Evolutionary conservation across 2,329 filamentous ascomycete genomes (phyloP).

Genomic region (Epichloe elymi): DNA sequence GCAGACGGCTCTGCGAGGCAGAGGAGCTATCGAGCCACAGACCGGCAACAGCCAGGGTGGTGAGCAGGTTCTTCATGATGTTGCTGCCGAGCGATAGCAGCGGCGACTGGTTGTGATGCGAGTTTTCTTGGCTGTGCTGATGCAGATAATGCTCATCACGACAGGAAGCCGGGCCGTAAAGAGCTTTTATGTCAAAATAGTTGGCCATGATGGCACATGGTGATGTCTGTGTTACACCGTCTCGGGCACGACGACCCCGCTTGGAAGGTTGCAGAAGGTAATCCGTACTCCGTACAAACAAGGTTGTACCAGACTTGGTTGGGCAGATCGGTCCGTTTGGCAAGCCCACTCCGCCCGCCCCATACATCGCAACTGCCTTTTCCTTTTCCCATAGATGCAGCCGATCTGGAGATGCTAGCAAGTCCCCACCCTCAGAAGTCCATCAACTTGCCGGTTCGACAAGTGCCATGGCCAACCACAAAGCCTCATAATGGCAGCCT

Average conservation of each 20-base stretch:
- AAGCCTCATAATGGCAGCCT: neutral
- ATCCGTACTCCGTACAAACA: too few species aligned
- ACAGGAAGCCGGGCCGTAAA: neutral
- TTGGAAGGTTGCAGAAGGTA: neutral
- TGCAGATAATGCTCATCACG: neutral
- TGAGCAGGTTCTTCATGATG: slow-evolving; percentile 2
- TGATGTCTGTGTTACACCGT: neutral
- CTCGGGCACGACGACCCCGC: neutral
- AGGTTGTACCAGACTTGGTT: too few species aligned
- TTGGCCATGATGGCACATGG: neutral
- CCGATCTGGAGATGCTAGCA: neutral
- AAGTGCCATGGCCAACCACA: neutral
- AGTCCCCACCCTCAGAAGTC: neutral
- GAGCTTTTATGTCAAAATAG: neutral
- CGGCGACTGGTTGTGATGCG: neutral
- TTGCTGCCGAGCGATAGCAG: neutral
- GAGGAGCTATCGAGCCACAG: neutral
- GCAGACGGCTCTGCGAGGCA: neutral
- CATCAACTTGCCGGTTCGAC: neutral
- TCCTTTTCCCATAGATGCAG: neutral
- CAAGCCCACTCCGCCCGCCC: neutral
- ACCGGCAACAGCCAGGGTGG: neutral
- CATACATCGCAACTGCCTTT: neutral
- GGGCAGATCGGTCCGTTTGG: neutral
- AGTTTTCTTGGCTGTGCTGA: neutral